A percentile compares a stretch with the other conserved stretches of the same genome.
phyloP scores from a whole-genome alignment of 2,329 filamentous ascomycete species.

The Fusarium mundagurra region DNA sequence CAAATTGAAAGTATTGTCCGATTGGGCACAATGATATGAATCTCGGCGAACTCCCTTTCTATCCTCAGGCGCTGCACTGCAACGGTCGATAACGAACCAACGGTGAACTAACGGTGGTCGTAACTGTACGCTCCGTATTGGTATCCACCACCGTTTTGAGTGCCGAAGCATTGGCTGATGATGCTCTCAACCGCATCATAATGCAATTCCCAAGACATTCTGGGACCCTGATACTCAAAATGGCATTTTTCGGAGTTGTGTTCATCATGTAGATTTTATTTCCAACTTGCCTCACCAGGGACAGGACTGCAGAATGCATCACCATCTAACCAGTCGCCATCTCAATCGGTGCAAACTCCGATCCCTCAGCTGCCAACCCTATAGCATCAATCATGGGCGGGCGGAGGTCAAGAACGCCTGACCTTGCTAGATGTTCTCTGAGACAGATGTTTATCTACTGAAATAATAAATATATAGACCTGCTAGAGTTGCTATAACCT shows the following conservation, averaged over 20 bases:
- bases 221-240: not conserved
- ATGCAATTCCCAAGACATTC: not conserved
- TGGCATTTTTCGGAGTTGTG: not conserved
- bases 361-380: not conserved
- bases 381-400: too few species aligned
- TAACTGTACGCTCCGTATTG: not conserved
- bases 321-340: not conserved
- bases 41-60: not conserved
- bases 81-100: not conserved
- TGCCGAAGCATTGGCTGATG: not conserved
- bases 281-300: not conserved
- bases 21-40: rapidly evolving
- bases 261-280: not conserved
- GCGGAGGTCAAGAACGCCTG: too few species aligned
- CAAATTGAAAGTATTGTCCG: not conserved
- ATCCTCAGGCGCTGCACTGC: not conserved
- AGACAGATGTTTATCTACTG: not conserved
- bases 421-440: too few species aligned
- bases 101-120: too few species aligned
- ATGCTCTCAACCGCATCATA: not conserved
- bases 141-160: not conserved
- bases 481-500: not conserved
- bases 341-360: not conserved
- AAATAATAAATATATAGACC: not conserved
- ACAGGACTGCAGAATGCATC: not conserved